Evolutionary conservation across 441 rosid species (phyloP).

Genomic region (Corymbia calophylla): DNA sequence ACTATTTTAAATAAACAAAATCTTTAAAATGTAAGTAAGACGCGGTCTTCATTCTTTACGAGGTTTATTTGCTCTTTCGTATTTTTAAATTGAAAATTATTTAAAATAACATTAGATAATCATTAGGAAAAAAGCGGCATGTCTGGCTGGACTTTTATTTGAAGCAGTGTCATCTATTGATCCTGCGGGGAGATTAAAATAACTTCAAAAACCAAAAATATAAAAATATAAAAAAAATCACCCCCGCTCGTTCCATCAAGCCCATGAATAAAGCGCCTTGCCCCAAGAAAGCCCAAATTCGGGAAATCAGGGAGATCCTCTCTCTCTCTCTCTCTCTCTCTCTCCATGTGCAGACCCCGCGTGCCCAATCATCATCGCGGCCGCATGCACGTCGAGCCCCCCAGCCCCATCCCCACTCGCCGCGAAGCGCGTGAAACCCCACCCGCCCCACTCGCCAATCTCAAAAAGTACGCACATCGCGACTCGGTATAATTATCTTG

Average conservation of each 20-base stretch:
- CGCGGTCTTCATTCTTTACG: not conserved
- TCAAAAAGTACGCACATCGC: not conserved
- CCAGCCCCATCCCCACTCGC: not conserved
- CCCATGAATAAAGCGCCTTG: not conserved
- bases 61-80: not conserved
- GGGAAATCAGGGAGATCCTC: not conserved
- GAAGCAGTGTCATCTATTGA: not conserved
- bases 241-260: not conserved
- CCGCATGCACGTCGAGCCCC: not conserved
- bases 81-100: not conserved
- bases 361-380: not conserved
- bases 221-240: not conserved
- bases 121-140: not conserved
- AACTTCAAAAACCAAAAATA: not conserved
- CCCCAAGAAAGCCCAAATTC: not conserved
- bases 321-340: not conserved
- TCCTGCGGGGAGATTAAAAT: not conserved
- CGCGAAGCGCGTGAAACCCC: not conserved
- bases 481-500: not conserved
- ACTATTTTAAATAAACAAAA: not conserved
- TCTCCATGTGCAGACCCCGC: not conserved
- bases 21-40: not conserved
- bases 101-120: not conserved
- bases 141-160: not conserved
- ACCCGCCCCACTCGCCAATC: not conserved